phyloP scores from a whole-genome alignment of 169 alveolate genomes.

The Plasmodium coatneyi region DNA sequence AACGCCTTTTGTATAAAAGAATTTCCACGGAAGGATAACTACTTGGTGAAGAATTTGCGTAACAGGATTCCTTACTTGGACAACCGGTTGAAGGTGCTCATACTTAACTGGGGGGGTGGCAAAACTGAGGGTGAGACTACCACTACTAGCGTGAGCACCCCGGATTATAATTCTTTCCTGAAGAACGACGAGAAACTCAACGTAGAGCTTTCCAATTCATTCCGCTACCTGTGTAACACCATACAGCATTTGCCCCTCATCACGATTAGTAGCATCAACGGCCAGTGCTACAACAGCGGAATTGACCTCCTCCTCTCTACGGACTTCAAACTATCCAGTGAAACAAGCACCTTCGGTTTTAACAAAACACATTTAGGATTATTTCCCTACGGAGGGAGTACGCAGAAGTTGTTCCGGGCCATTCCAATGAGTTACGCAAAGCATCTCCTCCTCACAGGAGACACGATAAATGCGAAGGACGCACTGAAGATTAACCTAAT shows the following conservation, averaged over 20 bases:
- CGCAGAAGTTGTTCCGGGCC: conserved; percentile 36
- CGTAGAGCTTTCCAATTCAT: conserved; percentile 15
- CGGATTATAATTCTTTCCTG: conserved; percentile 28
- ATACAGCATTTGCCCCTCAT: conserved; percentile 42
- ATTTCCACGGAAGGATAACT: conserved; percentile 25
- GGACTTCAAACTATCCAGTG: conserved; percentile 40
- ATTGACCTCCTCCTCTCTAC: conserved; percentile 41
- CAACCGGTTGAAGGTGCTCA: conserved; percentile 28
- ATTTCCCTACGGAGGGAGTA: conserved; percentile 63
- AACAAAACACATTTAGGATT: conserved; percentile 44
- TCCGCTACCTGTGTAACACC: conserved; percentile 35
- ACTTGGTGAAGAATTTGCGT: conserved; percentile 24
- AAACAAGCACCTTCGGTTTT: conserved; percentile 42
- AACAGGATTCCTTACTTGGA: conserved; percentile 53
- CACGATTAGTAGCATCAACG: conserved; percentile 50
- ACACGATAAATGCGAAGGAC: conserved; percentile 15
- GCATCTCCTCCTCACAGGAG: conserved; percentile 45
- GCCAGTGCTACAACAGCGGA: conserved; percentile 43
- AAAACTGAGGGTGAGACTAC: neutral
- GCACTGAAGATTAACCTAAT: conserved; percentile 46
- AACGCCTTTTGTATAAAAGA: conserved; percentile 22
- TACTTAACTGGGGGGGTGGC: neutral
- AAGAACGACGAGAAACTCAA: conserved; percentile 41
- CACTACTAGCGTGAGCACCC: neutral
- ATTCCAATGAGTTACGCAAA: conserved; percentile 46